Percentiles rank a stretch among this genome's conserved stretches.
Evolutionary conservation across 108 stramenopile genomes (phyloP).

Genomic region (Nitzschia sp.): DNA sequence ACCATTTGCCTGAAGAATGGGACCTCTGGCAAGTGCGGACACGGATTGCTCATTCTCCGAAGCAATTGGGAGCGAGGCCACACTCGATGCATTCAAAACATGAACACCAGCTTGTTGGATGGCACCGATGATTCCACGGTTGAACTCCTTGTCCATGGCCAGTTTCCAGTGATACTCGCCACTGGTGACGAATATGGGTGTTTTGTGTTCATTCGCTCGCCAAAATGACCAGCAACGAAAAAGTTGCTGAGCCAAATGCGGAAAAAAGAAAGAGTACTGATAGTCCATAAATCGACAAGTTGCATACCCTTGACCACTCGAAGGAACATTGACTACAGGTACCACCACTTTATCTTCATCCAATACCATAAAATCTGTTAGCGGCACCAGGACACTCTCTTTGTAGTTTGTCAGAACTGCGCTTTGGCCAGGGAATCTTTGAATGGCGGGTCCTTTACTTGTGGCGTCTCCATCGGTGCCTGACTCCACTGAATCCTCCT

Average conservation of each 20-base stretch:
- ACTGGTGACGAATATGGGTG: constrained; percentile 8
- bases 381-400: neutral
- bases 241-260: constrained; percentile 33
- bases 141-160: constrained; percentile 17
- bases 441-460: neutral
- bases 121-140: neutral
- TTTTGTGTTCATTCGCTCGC: constrained; percentile 13
- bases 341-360: neutral
- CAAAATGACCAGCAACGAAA: constrained; percentile 32
- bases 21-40: neutral
- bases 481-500: too few relatives aligned
- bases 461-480: neutral
- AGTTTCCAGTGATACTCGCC: constrained; percentile 9
- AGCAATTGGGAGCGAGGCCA: neutral
- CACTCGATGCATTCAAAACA: neutral
- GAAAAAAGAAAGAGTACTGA: constrained; percentile 18
- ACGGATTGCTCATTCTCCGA: neutral
- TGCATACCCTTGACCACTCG: neutral
- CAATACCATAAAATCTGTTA: constrained; percentile 4
- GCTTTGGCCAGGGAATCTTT: neutral
- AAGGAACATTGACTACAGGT: too few relatives aligned
- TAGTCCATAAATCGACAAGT: constrained; percentile 19
- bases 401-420: neutral
- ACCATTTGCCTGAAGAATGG: neutral
- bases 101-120: constrained; percentile 3